These are phyloP conservation scores for Claviceps cyperi DNA, from an alignment of 2,329 filamentous ascomycete species.

Conservation along the genomic window DNA sequence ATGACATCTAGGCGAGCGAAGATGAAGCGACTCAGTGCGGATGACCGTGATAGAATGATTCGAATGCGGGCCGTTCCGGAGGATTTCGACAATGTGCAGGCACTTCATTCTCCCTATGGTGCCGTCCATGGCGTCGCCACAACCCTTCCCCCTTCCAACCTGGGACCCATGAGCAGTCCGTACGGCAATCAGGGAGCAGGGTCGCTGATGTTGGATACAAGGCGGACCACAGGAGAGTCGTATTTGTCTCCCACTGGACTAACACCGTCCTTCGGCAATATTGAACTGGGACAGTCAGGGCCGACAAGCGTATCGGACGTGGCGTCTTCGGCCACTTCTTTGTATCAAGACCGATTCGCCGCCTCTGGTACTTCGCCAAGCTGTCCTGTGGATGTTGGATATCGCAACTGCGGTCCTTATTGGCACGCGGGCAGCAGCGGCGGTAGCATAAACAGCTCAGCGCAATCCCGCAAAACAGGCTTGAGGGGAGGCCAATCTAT, in stretches of 20 bases:
- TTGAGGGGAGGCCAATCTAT: not conserved
- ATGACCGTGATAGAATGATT: conserved; percentile 57
- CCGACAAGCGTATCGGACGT: conserved; percentile 38
- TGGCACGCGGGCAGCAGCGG: conserved; percentile 1
- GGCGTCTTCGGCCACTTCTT: conserved; percentile 41
- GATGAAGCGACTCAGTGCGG: conserved; percentile 55
- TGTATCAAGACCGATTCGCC: conserved; percentile 38
- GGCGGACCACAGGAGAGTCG: conserved; percentile 47
- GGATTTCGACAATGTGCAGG: conserved; percentile 56
- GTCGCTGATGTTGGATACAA: conserved; percentile 54
- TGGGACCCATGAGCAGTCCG: conserved; percentile 30
- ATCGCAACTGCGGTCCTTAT: not conserved
- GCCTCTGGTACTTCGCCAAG: conserved; percentile 37
- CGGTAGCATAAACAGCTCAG: not conserved
- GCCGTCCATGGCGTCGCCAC: conserved; percentile 39
- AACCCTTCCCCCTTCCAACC: conserved; percentile 28
- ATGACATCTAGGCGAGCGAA: conserved; percentile 42
- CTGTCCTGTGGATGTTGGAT: conserved; percentile 24
- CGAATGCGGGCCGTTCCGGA: conserved; percentile 59
- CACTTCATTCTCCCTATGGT: conserved; percentile 52
- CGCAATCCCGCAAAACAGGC: not conserved
- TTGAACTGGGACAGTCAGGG: conserved; percentile 45
- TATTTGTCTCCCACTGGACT: conserved; percentile 53
- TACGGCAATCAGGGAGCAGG: conserved; percentile 50
- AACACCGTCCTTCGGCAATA: conserved; percentile 51